phyloP scores from a whole-genome alignment of 2,329 filamentous ascomycete genomes.

The Calonectria hongkongensis region DNA sequence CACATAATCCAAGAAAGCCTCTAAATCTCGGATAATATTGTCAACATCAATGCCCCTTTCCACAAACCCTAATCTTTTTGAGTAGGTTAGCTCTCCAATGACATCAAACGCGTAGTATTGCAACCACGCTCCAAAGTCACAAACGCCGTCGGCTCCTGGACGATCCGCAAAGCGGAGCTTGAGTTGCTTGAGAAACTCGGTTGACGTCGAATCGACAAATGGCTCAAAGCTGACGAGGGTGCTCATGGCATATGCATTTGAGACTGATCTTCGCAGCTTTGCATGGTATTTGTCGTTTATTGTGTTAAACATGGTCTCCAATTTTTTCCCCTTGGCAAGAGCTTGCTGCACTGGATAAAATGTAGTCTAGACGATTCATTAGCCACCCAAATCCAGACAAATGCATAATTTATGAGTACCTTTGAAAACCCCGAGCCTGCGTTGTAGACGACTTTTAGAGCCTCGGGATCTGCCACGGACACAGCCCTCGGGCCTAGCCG shows the following conservation, averaged over 20 bases:
- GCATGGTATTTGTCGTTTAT: slow-evolving; percentile 15
- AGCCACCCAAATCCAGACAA: too few relatives aligned
- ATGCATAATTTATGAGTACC: neutral
- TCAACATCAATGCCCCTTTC: neutral
- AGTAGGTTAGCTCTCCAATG: slow-evolving; percentile 5
- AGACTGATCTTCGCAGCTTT: neutral
- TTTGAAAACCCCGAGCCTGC: slow-evolving; percentile 11
- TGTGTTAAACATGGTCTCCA: slow-evolving; percentile 11
- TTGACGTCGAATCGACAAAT: slow-evolving; percentile 4
- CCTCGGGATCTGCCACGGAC: neutral
- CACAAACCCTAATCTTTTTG: slow-evolving; percentile 4
- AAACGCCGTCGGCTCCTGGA: neutral
- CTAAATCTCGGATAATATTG: slow-evolving; percentile 3
- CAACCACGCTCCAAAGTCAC: slow-evolving; percentile 6
- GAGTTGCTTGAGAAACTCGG: neutral
- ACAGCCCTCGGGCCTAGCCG: neutral
- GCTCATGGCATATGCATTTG: slow-evolving; percentile 9
- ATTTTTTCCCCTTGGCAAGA: neutral
- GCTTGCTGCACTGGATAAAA: slow-evolving; percentile 4
- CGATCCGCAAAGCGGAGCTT: slow-evolving; percentile 2
- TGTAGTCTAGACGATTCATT: neutral
- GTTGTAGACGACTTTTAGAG: slow-evolving; percentile 5
- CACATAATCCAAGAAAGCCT: slow-evolving; percentile 8
- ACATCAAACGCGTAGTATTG: slow-evolving; percentile 6
- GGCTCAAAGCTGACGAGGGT: slow-evolving; percentile 12